Base-by-base conservation (phyloP, 1,139 yeast species). In the Pichia sp. region DNA sequence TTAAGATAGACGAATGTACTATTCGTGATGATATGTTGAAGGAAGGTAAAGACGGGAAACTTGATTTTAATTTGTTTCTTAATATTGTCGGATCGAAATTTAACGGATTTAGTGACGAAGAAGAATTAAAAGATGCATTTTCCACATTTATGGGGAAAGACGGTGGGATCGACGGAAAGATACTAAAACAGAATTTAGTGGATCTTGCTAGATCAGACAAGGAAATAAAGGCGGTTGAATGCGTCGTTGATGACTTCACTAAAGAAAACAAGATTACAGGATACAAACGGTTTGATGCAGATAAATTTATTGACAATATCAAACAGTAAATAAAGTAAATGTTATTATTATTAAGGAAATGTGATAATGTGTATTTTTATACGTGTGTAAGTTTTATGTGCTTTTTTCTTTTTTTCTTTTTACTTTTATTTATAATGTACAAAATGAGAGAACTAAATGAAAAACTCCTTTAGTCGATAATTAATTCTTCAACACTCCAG, bases 401-500 rank as follows among this genome's bases (percentile, higher is more conserved):
- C 27, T 16, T 18, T 23, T 23, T 13, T 29, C 31, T 29, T 11
- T 25, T 33, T n/a, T 25, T 25, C n/a, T 18, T 10, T 26, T 33
- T 14, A 21, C 11, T 13, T 33, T 29, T 16, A 19, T 16, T 21
- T 32, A 20, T 42, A 42, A 40, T 42, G 46, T 42, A 42, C 46
- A 42, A 40, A 38, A 21, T 28, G 26, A 25, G 5, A 15, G 21
- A 9, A 7, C 5, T 13, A 14, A 31, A 19, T 33, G n/a, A 24
- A 15, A n/a, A 20, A 34, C 15, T n/a, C n/a, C 34, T 42, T 56
- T 77, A 82, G 62, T 91, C 97, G 48, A 88, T 86, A 60, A 91
- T 88, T 59, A 91, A 75, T 67, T 91, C 99, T 63, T 91, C 97
- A 59, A 96, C 93, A 37, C 96, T 95, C 98, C 98, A 91, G 63